Conservation (phyloP, 2,329 filamentous ascomycete genomes). For the Aureobasidium namibiae region DNA sequence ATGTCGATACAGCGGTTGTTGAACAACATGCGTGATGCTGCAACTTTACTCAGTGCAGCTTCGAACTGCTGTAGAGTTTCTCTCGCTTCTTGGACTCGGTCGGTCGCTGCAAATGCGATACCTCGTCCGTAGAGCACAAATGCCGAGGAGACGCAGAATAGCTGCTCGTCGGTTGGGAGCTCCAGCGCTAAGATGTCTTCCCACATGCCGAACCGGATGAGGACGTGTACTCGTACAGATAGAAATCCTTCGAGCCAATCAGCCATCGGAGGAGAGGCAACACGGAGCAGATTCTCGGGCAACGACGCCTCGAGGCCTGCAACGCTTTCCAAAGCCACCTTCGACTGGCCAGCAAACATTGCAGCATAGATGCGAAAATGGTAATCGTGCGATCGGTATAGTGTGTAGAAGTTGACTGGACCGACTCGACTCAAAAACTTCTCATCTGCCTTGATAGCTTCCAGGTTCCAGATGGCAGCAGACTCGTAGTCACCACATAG, state of each 20-base stretch:
- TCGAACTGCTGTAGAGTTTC: constrained; percentile 40
- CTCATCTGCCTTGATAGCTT: constrained; percentile 60
- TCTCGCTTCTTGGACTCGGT: constrained; percentile 46
- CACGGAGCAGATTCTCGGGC: constrained; percentile 54
- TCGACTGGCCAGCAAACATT: constrained; percentile 64
- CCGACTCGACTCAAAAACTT: constrained; percentile 54
- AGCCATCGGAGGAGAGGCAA: constrained; percentile 56
- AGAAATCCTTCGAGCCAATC: constrained; percentile 70
- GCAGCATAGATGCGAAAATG: constrained; percentile 70
- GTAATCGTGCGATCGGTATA: constrained; percentile 67
- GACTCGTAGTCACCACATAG: constrained; percentile 62
- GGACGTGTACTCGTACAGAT: constrained; percentile 58
- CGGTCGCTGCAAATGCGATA: constrained; percentile 55
- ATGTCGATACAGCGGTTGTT: constrained; percentile 60
- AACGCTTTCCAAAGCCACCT: constrained; percentile 54
- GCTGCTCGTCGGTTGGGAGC: constrained; percentile 47
- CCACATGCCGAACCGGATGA: constrained; percentile 69
- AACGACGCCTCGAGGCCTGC: constrained; percentile 52
- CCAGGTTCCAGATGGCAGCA: constrained; percentile 58
- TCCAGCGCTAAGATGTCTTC: constrained; percentile 51
- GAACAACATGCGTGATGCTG: constrained; percentile 55
- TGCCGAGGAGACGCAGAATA: constrained; percentile 64
- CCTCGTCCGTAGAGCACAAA: constrained; percentile 61
- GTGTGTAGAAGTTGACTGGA: constrained; percentile 63
- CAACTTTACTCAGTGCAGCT: constrained; percentile 45